Conservation (phyloP, 768 basidiomycete species). For the Suillus fuscotomentosus region DNA sequence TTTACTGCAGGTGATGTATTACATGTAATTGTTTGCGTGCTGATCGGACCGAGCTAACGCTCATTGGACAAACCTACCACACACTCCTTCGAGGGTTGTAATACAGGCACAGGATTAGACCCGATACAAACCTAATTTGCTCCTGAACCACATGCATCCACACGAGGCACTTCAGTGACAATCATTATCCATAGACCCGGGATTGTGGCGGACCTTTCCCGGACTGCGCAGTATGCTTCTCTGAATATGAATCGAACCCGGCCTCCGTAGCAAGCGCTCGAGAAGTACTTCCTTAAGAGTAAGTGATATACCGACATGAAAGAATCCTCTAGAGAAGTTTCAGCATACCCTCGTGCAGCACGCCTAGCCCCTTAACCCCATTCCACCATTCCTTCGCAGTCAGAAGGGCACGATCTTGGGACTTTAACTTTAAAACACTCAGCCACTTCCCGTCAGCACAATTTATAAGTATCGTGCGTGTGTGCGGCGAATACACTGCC, state of each 20-base stretch:
- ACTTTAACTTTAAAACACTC: constrained; percentile 55
- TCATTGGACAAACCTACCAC: not conserved
- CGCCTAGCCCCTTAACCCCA: constrained; percentile 44
- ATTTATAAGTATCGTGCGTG: constrained; percentile 45
- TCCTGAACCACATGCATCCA: not conserved
- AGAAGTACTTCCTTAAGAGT: not conserved
- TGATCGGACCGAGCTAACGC: not conserved
- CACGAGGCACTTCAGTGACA: not conserved
- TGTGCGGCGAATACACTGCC: constrained; percentile 40
- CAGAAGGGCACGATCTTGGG: constrained; percentile 56
- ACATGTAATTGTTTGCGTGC: not conserved
- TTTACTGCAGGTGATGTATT: not conserved
- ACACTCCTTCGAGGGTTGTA: not conserved
- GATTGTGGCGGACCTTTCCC: not conserved
- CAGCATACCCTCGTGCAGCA: constrained; percentile 17
- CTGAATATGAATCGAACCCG: not conserved
- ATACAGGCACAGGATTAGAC: not conserved
- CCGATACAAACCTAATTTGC: not conserved
- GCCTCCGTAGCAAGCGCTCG: not conserved
- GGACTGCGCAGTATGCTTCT: not conserved
- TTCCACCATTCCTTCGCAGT: constrained; percentile 78
- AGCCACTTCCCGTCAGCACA: constrained; percentile 56
- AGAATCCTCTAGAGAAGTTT: not conserved
- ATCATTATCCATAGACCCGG: not conserved
- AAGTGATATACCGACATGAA: not conserved